These are phyloP conservation scores for Haplosporangium gracile DNA, from an alignment of 192 early-diverging fungal species.

Conservation along the genomic window DNA sequence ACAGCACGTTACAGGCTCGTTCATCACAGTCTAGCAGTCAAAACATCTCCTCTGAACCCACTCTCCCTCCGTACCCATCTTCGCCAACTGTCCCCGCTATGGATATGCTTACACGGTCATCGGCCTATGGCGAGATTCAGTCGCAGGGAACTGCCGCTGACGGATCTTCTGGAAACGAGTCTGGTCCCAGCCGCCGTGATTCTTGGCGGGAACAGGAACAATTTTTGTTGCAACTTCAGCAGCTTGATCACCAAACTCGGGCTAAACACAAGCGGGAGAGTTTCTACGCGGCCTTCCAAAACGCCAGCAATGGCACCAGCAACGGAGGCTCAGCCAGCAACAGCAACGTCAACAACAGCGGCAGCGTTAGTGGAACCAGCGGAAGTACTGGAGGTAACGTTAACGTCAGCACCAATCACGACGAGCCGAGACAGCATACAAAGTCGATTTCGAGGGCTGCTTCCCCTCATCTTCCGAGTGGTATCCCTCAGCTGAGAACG, in stretches of 20 bases:
- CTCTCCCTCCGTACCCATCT: background rate
- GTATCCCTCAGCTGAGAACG: constrained; percentile 49
- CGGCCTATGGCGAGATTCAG: background rate
- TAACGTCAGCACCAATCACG: constrained; percentile 7
- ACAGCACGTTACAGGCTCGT: constrained; percentile 29
- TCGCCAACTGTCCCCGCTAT: background rate
- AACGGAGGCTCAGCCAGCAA: background rate
- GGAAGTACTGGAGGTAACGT: background rate
- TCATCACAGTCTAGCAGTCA: constrained; percentile 7
- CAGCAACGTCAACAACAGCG: constrained; percentile 4
- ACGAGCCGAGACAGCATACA: constrained; percentile 21
- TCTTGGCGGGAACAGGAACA: constrained; percentile 56
- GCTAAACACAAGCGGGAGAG: constrained; percentile 49
- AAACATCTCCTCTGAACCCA: constrained; percentile 2
- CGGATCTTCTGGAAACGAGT: background rate
- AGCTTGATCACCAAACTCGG: constrained; percentile 47
- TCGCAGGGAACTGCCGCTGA: background rate
- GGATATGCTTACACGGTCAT: constrained; percentile 10
- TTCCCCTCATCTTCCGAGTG: constrained; percentile 47
- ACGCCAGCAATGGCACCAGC: background rate
- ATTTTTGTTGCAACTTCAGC: constrained; percentile 44
- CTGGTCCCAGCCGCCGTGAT: constrained; percentile 22
- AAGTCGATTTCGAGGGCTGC: constrained; percentile 34
- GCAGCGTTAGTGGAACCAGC: background rate
- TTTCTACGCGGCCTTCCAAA: constrained; percentile 50